Percentiles rank a stretch among this genome's conserved stretches.
These are phyloP conservation scores for Cardiospermum halicacabum DNA, from an alignment of 345 rosid species.

Conservation along the genomic window DNA sequence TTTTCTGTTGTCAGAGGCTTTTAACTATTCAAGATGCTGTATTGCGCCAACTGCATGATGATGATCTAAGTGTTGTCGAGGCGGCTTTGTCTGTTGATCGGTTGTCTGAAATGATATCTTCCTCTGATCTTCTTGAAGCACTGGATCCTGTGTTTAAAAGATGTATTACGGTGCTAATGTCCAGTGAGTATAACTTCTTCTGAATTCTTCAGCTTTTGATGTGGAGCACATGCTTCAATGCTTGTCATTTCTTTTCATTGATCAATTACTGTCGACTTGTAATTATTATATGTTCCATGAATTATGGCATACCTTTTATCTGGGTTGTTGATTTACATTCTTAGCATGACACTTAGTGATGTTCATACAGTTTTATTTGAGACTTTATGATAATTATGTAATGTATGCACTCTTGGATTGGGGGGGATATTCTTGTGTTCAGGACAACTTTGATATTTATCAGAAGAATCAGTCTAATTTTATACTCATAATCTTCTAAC, in stretches of 20 bases:
- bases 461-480: not conserved
- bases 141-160: slow-evolving; percentile 46
- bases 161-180: slow-evolving; percentile 40
- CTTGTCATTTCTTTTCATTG: slow-evolving; percentile 3
- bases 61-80: slow-evolving; percentile 72
- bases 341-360: not conserved
- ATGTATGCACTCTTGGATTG: not conserved
- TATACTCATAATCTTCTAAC: not conserved
- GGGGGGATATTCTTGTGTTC: not conserved
- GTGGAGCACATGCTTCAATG: not conserved
- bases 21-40: slow-evolving; percentile 60
- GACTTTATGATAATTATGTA: not conserved
- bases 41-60: slow-evolving; percentile 67
- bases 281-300: not conserved
- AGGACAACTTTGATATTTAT: not conserved
- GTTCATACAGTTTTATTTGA: not conserved
- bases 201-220: not conserved
- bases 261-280: not conserved
- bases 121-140: slow-evolving; percentile 54
- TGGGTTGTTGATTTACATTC: not conserved
- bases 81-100: slow-evolving; percentile 66
- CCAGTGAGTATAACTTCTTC: slow-evolving; percentile 40
- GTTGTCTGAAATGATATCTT: slow-evolving; percentile 43
- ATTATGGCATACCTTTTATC: not conserved
- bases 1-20: slow-evolving; percentile 46